Percentiles rank a stretch among this genome's conserved stretches.
These are phyloP conservation scores for Glycine soja DNA, from an alignment of 306 rosid species.

Conservation along the genomic window DNA sequence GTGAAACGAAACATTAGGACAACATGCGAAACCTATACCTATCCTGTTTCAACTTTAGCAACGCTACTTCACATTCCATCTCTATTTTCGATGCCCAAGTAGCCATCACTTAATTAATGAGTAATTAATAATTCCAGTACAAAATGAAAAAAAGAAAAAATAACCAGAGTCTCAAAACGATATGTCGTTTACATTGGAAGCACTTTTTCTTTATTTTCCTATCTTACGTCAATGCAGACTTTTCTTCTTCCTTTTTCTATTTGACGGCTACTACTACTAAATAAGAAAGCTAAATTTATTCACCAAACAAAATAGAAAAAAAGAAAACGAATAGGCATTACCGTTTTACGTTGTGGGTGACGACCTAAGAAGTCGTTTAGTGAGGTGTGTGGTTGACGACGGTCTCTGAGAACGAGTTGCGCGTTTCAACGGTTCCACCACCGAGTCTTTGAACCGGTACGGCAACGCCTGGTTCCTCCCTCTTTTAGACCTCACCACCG, in stretches of 20 bases:
- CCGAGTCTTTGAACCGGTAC: constrained; percentile 58
- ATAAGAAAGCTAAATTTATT: neutral
- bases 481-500: constrained; percentile 61
- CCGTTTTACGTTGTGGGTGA: constrained; percentile 16
- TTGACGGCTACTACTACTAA: neutral
- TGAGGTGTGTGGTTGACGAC: constrained; percentile 25
- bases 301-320: neutral
- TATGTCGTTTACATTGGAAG: neutral
- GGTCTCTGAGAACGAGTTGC: neutral
- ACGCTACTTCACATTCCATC: neutral
- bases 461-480: constrained; percentile 60
- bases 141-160: neutral
- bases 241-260: neutral
- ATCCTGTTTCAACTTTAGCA: neutral
- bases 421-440: constrained; percentile 60
- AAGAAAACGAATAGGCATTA: neutral
- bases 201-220: neutral
- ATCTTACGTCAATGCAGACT: neutral
- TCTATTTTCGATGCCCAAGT: neutral
- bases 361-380: constrained; percentile 39
- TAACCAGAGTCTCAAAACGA: neutral
- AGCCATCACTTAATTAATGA: neutral
- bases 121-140: neutral
- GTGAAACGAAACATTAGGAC: neutral
- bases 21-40: neutral